These are phyloP conservation scores for Curvularia verruculosa DNA, from an alignment of 2,329 filamentous ascomycete genomes.

Conservation along the genomic window DNA sequence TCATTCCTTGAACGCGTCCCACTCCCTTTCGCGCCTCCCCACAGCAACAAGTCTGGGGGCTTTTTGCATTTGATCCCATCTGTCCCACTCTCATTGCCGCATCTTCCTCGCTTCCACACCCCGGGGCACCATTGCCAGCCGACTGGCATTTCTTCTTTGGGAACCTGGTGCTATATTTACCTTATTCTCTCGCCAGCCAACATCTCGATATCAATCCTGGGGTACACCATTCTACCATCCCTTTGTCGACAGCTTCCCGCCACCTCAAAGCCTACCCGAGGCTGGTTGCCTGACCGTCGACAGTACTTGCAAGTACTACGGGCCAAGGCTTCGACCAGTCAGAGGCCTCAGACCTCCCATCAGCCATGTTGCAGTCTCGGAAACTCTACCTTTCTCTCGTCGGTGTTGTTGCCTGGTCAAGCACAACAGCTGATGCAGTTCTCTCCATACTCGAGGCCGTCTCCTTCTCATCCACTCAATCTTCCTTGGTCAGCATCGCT, in stretches of 20 bases:
- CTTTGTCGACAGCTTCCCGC: neutral
- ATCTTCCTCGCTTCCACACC: conserved; percentile 9
- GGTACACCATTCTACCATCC: neutral
- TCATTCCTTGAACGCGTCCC: conserved; percentile 42
- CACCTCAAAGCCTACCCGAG: neutral
- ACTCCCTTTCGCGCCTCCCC: conserved; percentile 34
- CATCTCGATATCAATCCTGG: neutral
- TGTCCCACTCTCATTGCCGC: conserved; percentile 16
- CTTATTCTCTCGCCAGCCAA: conserved; percentile 2
- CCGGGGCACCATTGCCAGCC: conserved; percentile 12
- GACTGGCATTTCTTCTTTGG: conserved; percentile 10
- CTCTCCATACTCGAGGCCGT: conserved; percentile 46
- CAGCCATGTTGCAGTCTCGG: conserved; percentile 35
- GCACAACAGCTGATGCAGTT: conserved; percentile 45
- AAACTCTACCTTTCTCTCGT: conserved; percentile 42
- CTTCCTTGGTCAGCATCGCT: conserved; percentile 35
- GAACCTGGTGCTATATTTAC: conserved; percentile 12
- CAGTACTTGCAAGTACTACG: conserved; percentile 7
- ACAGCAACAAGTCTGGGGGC: conserved; percentile 34
- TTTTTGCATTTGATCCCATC: conserved; percentile 28
- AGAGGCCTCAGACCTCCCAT: conserved; percentile 6
- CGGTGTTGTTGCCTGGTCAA: conserved; percentile 42
- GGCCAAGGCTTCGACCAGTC: conserved; percentile 10
- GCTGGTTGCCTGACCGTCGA: conserved; percentile 1
- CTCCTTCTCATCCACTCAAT: conserved; percentile 35